Percentiles rank a stretch among this genome's conserved stretches.
Evolutionary conservation across 495 filamentous ascomycete genomes (phyloP).

Genomic region (Xylaria acuta): DNA sequence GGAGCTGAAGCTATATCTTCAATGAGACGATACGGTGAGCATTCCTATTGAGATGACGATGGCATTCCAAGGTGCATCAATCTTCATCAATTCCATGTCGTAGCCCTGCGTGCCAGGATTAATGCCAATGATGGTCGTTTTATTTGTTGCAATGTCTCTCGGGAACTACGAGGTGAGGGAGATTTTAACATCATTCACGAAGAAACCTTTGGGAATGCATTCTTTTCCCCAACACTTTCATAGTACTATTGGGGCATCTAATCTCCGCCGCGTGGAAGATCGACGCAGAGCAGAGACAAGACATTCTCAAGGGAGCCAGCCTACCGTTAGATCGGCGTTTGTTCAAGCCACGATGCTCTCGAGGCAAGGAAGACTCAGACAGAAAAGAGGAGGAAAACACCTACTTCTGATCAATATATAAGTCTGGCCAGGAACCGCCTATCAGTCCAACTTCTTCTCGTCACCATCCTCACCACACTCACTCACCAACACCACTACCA

Average conservation of each 20-base stretch:
- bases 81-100: conserved; percentile 8
- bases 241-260: conserved; percentile 28
- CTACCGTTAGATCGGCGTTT: conserved; percentile 32
- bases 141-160: conserved; percentile 3
- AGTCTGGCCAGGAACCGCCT: conserved; percentile 28
- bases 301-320: conserved; percentile 35
- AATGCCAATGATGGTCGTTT: background rate
- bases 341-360: conserved; percentile 17
- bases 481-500: conserved; percentile 31
- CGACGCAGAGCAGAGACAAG: conserved; percentile 30
- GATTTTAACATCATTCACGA: background rate
- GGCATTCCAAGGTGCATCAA: background rate
- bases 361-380: background rate
- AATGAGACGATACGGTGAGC: background rate
- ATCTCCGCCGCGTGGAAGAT: conserved; percentile 15
- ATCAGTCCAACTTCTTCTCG: conserved; percentile 8
- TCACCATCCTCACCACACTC: conserved; percentile 36
- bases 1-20: background rate
- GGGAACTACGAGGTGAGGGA: background rate
- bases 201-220: background rate
- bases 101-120: background rate
- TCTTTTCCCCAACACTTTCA: conserved; percentile 19
- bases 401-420: conserved; percentile 36
- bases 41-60: background rate
- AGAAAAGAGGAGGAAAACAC: background rate